Evolutionary conservation across 1,284 basidiomycete species (phyloP), one percentile per base, ranked within the genome.

Genomic region (Puccinia horiana): DNA sequence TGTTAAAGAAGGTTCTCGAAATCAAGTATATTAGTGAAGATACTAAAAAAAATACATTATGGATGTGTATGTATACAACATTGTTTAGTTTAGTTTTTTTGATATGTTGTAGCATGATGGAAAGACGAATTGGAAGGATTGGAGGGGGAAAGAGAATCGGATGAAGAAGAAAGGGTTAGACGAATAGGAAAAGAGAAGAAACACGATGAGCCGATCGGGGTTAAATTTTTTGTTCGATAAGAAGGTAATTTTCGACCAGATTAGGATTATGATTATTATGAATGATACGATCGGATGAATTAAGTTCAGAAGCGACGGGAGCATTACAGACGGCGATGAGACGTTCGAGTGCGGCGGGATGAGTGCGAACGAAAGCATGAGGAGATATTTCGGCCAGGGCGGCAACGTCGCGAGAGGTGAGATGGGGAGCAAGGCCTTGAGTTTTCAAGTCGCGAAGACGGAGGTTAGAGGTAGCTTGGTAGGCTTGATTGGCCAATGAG

Each of bases 361-460:
- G 76, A 70, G 42, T 67, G n/a, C 76, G 42, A 35, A 70, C 76
- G 47, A 79, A 79, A 6, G 76, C 63, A 44, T 79, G 76, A 35
- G 76, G 76, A n/a, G 76, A 79, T 18, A 79, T 79, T 70, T 79
- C 76, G 14, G 76, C 63, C 11, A 79, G 65, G 2, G 76, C 76
- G 16, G 76, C 37, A 32, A 79, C 49, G 52, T 79, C 76, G 40
- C 61, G 40, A 12, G 76, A 47, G 32, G 76, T 79, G 44, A 79
- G 65, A 79, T 69, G 76, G 6, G 76, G 76, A 5, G 76, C 76
- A 8, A 69, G 49, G 18, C 76, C 76, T 54, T 79, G 63, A 26
- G 76, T 79, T 70, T 79, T 79, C 20, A 79, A 40, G 61, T 79
- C 76, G 9, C 76, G 56, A n/a, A 79, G 49, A 40, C 76, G 40